phyloP scores from a whole-genome alignment of 2,329 filamentous ascomycete species.

The Dactylellina cionopaga region DNA sequence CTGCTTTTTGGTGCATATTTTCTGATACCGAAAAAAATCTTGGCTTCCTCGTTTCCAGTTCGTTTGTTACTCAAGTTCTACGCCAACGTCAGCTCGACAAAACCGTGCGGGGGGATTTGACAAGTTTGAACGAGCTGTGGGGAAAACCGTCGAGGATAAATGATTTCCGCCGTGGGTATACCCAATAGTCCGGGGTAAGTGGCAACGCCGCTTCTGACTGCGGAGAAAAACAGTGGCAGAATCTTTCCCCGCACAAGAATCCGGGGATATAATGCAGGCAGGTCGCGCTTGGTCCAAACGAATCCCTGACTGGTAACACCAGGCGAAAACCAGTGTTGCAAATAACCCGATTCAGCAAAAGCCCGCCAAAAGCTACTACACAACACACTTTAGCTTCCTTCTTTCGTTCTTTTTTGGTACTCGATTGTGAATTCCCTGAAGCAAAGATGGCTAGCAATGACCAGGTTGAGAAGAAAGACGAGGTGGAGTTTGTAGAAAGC shows the following conservation, averaged over 20 bases:
- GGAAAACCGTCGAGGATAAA: conserved; percentile 24
- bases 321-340: conserved; percentile 9
- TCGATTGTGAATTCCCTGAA: not conserved
- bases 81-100: not conserved
- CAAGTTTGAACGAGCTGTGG: conserved; percentile 6
- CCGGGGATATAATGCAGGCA: conserved; percentile 24
- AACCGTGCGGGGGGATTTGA: conserved; percentile 2
- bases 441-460: conserved; percentile 36
- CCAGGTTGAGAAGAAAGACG: conserved; percentile 27
- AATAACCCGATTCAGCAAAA: conserved; percentile 20
- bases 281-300: not conserved
- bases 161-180: conserved; percentile 7
- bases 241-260: conserved; percentile 32
- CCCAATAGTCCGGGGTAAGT: not conserved
- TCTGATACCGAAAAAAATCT: not conserved
- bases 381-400: conserved; percentile 24
- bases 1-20: conserved; percentile 25
- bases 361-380: conserved; percentile 17
- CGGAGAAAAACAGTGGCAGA: conserved; percentile 25
- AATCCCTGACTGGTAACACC: conserved; percentile 31
- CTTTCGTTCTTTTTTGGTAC: conserved; percentile 3
- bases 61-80: not conserved
- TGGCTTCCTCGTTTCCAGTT: too few relatives aligned
- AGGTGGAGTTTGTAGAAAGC: conserved; percentile 32
- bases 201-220: conserved; percentile 1